Evolutionary conservation across 2,329 filamentous ascomycete species (phyloP).

Genomic region (Xylaria sp.): DNA sequence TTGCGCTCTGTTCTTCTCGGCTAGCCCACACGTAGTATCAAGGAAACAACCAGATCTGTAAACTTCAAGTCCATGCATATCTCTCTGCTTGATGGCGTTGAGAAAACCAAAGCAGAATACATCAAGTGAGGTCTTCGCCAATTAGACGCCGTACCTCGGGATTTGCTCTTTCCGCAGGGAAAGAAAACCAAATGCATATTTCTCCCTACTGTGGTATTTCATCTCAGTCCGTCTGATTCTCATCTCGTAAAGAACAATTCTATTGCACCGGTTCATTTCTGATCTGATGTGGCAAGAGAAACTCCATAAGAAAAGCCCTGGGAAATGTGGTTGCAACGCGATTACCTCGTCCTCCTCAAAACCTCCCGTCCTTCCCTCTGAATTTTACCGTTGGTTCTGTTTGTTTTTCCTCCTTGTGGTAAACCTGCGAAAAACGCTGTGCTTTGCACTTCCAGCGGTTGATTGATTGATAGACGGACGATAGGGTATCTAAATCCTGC

Average conservation of each 20-base stretch:
- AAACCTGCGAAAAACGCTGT: not conserved
- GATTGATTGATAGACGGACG: not conserved
- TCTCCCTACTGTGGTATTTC: not conserved
- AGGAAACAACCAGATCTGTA: not conserved
- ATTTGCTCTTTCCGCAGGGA: conserved; percentile 22
- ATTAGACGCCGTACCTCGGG: conserved; percentile 14
- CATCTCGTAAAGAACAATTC: not conserved
- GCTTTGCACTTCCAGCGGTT: not conserved
- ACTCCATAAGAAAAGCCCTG: not conserved
- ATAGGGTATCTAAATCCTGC: conserved; percentile 2
- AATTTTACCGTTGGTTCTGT: not conserved
- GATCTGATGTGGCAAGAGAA: not conserved
- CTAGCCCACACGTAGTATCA: conserved; percentile 3
- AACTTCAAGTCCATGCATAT: not conserved
- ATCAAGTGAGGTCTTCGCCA: not conserved
- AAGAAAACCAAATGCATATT: not conserved
- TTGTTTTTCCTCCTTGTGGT: not conserved
- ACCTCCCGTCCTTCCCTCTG: not conserved
- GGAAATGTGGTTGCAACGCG: conserved; percentile 21
- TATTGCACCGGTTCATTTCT: conserved; percentile 17
- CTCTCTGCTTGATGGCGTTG: not conserved
- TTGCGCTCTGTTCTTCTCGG: not conserved
- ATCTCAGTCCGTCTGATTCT: not conserved
- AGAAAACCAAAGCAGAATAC: not conserved
- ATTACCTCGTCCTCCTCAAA: conserved; percentile 1